A percentile compares a stretch with the other conserved stretches of the same genome.
Conservation (phyloP, 1,284 basidiomycete genomes). For the Agroathelia rolfsii region DNA sequence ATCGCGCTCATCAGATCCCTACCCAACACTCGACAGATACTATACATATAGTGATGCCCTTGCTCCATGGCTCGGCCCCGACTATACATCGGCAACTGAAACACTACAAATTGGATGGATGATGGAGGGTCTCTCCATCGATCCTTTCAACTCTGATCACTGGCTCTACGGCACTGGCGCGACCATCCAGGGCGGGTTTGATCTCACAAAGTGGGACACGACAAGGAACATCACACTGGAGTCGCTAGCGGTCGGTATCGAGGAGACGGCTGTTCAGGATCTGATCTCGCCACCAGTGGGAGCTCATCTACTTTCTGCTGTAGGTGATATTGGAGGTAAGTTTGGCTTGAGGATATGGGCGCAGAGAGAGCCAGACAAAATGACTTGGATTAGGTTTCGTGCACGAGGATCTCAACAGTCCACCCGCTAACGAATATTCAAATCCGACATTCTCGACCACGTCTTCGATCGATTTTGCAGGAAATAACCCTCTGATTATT, state of each 20-base stretch:
- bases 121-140: slow-evolving; percentile 45
- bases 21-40: slow-evolving; percentile 40
- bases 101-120: slow-evolving; percentile 38
- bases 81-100: slow-evolving; percentile 29
- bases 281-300: slow-evolving; percentile 43
- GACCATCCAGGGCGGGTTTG: slow-evolving; percentile 49
- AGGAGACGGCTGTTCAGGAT: slow-evolving; percentile 47
- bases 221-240: slow-evolving; percentile 47
- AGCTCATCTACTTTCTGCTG: slow-evolving; percentile 43
- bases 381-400: slow-evolving; percentile 31
- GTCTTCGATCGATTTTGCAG: slow-evolving; percentile 49
- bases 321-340: slow-evolving; percentile 46
- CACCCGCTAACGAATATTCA: slow-evolving; percentile 31
- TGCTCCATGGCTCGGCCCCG: slow-evolving; percentile 49
- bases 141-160: slow-evolving; percentile 57
- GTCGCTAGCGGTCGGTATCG: slow-evolving; percentile 52
- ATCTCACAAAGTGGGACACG: slow-evolving; percentile 47
- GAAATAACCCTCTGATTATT: slow-evolving; percentile 40
- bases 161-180: slow-evolving; percentile 58
- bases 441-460: slow-evolving; percentile 44
- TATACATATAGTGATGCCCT: slow-evolving; percentile 43
- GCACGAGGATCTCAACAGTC: slow-evolving; percentile 35
- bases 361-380: not conserved
- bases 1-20: too few species aligned
- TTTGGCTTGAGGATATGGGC: too few species aligned